Percentiles rank a stretch among this genome's conserved stretches.
Evolutionary conservation across 1,284 basidiomycete genomes (phyloP).

Genomic region (Grifola frondosa): DNA sequence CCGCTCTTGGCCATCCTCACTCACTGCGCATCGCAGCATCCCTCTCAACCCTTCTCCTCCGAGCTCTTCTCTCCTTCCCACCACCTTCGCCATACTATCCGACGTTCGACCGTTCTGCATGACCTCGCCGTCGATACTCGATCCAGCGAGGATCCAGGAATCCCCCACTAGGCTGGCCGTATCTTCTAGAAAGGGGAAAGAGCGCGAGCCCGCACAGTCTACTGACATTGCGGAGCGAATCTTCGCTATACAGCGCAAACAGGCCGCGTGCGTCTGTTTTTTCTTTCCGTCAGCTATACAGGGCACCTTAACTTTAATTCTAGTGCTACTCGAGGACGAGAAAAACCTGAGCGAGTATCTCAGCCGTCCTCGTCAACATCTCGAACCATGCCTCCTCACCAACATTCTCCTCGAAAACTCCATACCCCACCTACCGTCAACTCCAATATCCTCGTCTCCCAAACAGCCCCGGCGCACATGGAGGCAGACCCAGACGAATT

Average conservation of each 20-base stretch:
- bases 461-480: conserved; percentile 37
- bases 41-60: conserved; percentile 14
- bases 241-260: conserved; percentile 61
- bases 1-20: conserved; percentile 23
- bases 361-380: conserved; percentile 30
- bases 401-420: conserved; percentile 28
- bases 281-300: conserved; percentile 4
- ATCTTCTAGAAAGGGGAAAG: conserved; percentile 34
- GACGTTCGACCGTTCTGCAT: neutral
- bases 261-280: conserved; percentile 52
- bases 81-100: neutral
- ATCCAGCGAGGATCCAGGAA: conserved; percentile 22
- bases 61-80: conserved; percentile 10
- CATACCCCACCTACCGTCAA: conserved; percentile 28
- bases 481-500: conserved; percentile 64
- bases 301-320: no score
- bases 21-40: conserved; percentile 30
- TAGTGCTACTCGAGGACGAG: conserved; percentile 48
- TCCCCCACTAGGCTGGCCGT: conserved; percentile 16
- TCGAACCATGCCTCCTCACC: conserved; percentile 25
- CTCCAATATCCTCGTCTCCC: conserved; percentile 35
- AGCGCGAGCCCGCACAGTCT: conserved; percentile 37
- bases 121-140: neutral
- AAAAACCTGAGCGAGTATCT: conserved; percentile 45
- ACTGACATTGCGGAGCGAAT: conserved; percentile 70